Evolutionary conservation across 73 alveolate genomes (phyloP), one percentile per base, ranked within the genome.

Genomic region (Paramecium sexaurelia): DNA sequence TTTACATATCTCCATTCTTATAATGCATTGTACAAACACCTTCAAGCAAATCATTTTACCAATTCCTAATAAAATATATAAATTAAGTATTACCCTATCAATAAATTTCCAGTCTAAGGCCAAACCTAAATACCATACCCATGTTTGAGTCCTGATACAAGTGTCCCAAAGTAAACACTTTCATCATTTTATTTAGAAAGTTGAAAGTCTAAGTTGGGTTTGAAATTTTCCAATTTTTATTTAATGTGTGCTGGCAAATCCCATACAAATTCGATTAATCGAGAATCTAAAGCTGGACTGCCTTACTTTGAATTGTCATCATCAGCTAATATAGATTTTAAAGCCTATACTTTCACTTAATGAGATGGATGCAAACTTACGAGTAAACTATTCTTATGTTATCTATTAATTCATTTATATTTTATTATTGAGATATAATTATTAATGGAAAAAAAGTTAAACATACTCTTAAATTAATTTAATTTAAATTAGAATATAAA

Each of bases 1-100:
- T 4, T 17, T 78, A 78, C 90, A 78, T 78, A 43, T 78, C 90
- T 5, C 90, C 90, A 78, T 78, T 78, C 8, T 35, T 17, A 45
- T 78, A 78, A 41, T 29, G 45, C 90, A 78, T 78, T 41, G 73
- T 78, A 41, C 75, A 39, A 17, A 22, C 19, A 8, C 90, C 90
- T 78, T 78, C 36, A 40, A 78, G 90, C 19, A 24, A 7, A 43
- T 78, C 90, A 7, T 78, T 19, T 39, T 24, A 6, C 90, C 90
- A 78, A 4, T 22, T 22, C 27, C 90, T 78, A 40, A n/a, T 19
- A 33, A 40, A 37, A 11, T 41, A 37, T 29, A 20, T 26, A 32
- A 73, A 78, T 41, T n/a, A 37, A 10, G 5, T 24, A 45, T 41
- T 78, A 78, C 90, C 90, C 90, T 5, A 37, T 24, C 17, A 78